phyloP scores from a whole-genome alignment of 768 basidiomycete genomes.

The Boletus subcaerulescens region DNA sequence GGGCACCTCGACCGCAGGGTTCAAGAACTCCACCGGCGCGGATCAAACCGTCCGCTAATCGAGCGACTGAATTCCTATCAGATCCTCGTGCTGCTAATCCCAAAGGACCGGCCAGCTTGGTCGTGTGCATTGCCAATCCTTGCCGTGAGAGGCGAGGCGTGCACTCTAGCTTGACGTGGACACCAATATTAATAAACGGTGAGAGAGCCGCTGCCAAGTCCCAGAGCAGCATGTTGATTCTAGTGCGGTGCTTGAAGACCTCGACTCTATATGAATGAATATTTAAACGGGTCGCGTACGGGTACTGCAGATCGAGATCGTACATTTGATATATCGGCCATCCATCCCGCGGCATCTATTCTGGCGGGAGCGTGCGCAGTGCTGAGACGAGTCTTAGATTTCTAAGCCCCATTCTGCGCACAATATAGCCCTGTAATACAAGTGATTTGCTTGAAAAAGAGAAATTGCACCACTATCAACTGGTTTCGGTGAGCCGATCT shows the following conservation, averaged over 20 bases:
- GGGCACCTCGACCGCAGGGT: conserved; percentile 7
- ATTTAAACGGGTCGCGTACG: no score
- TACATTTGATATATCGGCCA: background rate
- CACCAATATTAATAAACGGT: no score
- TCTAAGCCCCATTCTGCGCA: background rate
- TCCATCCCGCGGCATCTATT: conserved; percentile 3
- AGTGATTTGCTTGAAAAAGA: conserved; percentile 13
- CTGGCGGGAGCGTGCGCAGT: background rate
- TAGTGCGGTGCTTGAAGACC: background rate
- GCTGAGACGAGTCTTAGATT: conserved; percentile 1
- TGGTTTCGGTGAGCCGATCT: no score
- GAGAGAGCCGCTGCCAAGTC: no score
- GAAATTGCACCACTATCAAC: conserved; percentile 1
- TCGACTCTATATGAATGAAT: background rate
- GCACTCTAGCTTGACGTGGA: no score
- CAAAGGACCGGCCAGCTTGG: background rate
- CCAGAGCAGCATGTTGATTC: background rate
- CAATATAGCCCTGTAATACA: background rate
- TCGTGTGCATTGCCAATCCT: background rate
- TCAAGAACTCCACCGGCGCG: background rate
- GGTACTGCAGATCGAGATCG: background rate
- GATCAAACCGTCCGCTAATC: conserved; percentile 4
- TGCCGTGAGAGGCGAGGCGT: background rate
- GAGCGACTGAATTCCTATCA: background rate
- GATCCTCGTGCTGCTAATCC: background rate